Base-by-base conservation (phyloP, 495 filamentous ascomycete genomes). In the Aspergillus avenaceus region DNA sequence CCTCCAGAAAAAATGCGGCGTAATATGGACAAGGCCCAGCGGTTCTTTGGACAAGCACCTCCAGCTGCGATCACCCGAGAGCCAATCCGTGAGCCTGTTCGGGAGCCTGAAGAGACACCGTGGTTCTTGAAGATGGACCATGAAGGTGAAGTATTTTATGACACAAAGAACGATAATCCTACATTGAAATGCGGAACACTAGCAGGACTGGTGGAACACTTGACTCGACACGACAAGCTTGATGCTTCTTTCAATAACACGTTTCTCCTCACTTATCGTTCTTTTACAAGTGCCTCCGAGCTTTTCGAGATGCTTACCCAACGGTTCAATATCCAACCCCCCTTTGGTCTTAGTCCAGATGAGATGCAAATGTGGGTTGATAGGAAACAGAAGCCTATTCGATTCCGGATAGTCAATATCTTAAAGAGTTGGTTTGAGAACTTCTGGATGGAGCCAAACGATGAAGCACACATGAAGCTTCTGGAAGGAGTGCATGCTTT, bases 191-290 rank as follows among this genome's bases (percentile, higher is more conserved):
- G 93, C 50, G 93, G 93, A 43, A 93, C 92, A 14, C 69, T 98
- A 29, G 76, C 86, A 28, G 95, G 86, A 8, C 68, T 98, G 57
- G 95, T 97, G n/a, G 93, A 97, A 66, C 92, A 96, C 61, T 73
- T 97, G 44, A 97, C 93, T 13, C 82, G 93, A 31, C 93, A 98
- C 61, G 93, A 98, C 73, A 90, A 89, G 61, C 81, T 96, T 2
- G 95, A 98, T 64, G 84, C 90, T n/a, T 87, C 77, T 49, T 97
- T 97, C 67, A 97, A 97, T 73, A 91, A 89, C 60, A 98, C 93
- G 6, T 98, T 98, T 80, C 83, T 98, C 13, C 80, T 97, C 28
- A 98, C 95, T 4, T 98, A 97, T 63, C 82, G 87, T 46, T 98
- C 93, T 2, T 98, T 98, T 59, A 97, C 95, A 0, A 83, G 83